Base-by-base conservation (phyloP, 768 basidiomycete species). In the Suillus subluteus region DNA sequence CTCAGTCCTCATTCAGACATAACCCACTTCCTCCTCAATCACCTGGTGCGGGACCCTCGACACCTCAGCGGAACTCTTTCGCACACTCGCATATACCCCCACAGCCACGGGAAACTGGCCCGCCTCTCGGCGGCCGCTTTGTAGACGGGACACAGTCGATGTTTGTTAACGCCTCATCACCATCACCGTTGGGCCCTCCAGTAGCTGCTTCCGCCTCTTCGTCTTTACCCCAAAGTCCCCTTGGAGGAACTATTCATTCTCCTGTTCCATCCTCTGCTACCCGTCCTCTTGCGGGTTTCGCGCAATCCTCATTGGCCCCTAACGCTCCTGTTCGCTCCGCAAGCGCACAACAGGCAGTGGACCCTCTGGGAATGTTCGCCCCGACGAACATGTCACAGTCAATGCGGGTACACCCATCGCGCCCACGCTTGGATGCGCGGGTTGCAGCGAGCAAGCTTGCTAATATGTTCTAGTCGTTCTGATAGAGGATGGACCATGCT, bases 401-500 rank as follows among this genome's bases (percentile, higher is more conserved):
- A n/a, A 79, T 95, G 75, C 87, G 90, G 23, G 83, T 91, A 56
- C 87, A 88, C 70, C 88, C 91, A 16, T 87, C 87, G 59, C 80
- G 92, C 70, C 87, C 90, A 54, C 82, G 91, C 72, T 76, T 97
- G 71, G 96, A 98, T 75, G 90, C 95, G 12, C 83, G 90, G 72
- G 90, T 94, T 73, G 93, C 93, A 16, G 94, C 93, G 23, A 92
- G 92, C 75, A 96, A 95, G 76, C 83, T 96, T 65, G 94, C 94
- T 8, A 96, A 95, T 73, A 91, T 93, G 90, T 92, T 94, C 74
- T 94, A 80, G 74, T 32, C 26, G 18, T 43, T 61, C 38, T 40
- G 58, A 59, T n/a, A n/a, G 41, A 41, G 59, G 43, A 43, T 32
- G 41, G 26, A 30, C n/a, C 9, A 21, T 61, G 26, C 41, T 43